A percentile compares a stretch with the other conserved stretches of the same genome.
phyloP scores from a whole-genome alignment of 1,139 yeast species.

The Sugiyamaella sp. region DNA sequence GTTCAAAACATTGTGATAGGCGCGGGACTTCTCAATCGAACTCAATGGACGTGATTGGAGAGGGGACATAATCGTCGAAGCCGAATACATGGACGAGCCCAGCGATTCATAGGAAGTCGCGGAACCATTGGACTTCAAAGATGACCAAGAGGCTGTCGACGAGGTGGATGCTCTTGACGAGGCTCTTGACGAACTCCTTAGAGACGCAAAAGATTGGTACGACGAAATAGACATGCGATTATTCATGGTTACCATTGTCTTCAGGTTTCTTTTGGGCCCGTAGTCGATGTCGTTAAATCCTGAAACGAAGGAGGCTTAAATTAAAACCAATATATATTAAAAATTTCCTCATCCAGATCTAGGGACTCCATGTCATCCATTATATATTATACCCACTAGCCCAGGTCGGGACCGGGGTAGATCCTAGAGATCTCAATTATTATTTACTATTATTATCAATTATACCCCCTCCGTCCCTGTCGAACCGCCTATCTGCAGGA shows the following conservation, averaged over 20 bases:
- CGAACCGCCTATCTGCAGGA: background rate
- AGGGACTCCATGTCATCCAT: background rate
- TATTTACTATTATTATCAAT: background rate
- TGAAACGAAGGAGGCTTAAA: background rate
- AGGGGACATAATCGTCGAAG: slow-evolving; percentile 2
- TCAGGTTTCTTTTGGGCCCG: too few species aligned
- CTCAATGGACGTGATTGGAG: slow-evolving; percentile 14
- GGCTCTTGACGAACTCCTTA: slow-evolving; percentile 1
- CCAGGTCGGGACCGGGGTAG: background rate
- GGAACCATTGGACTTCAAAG: background rate
- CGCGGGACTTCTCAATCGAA: slow-evolving; percentile 26
- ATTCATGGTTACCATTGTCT: slow-evolving; percentile 2
- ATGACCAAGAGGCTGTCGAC: background rate
- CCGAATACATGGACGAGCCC: slow-evolving; percentile 4
- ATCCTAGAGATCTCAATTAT: background rate
- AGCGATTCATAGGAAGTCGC: background rate
- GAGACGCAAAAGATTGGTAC: background rate
- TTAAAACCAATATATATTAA: background rate
- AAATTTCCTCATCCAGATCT: slow-evolving; percentile 1
- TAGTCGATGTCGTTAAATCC: background rate
- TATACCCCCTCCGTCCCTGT: background rate
- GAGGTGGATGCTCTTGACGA: slow-evolving; percentile 7
- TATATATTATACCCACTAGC: background rate
- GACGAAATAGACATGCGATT: slow-evolving; percentile 2
- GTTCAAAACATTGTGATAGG: slow-evolving; percentile 22